These are phyloP conservation scores for Bipolaris victoriae DNA, from an alignment of 2,329 filamentous ascomycete genomes.

Conservation along the genomic window DNA sequence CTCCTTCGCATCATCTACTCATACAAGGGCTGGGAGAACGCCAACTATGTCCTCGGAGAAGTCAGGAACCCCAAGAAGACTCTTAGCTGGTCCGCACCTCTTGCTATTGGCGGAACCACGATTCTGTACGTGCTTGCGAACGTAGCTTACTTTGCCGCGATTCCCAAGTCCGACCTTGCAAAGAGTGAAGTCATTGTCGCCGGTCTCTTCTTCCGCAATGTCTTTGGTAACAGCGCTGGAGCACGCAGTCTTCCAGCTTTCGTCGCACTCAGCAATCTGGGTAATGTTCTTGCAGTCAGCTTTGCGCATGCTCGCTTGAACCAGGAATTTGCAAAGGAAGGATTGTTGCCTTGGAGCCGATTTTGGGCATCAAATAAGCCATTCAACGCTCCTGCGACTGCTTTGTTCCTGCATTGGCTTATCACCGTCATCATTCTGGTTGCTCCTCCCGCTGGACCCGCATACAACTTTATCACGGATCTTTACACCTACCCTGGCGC, in stretches of 20 bases:
- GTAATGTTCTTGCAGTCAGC: conserved; percentile 66
- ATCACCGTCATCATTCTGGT: conserved; percentile 69
- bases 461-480: conserved; percentile 71
- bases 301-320: conserved; percentile 66
- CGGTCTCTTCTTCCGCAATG: conserved; percentile 65
- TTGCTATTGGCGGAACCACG: conserved; percentile 65
- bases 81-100: conserved; percentile 61
- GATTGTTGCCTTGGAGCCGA: conserved; percentile 67
- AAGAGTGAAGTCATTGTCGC: conserved; percentile 66
- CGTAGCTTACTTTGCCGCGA: conserved; percentile 69
- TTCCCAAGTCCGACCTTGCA: conserved; percentile 64
- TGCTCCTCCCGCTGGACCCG: conserved; percentile 69
- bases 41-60: conserved; percentile 67
- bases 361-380: conserved; percentile 74
- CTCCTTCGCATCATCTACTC: conserved; percentile 66
- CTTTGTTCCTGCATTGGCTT: conserved; percentile 68
- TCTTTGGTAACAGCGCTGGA: conserved; percentile 64
- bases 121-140: conserved; percentile 69
- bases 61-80: conserved; percentile 63
- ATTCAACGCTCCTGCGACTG: conserved; percentile 63
- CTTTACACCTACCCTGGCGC: conserved; percentile 51
- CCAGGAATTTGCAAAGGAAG: conserved; percentile 73
- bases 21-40: conserved; percentile 61
- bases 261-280: conserved; percentile 66
- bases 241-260: conserved; percentile 55